A percentile compares a stretch with the other conserved stretches of the same genome.
Conservation (phyloP, 2,329 filamentous ascomycete species). For the Rhynchosporium secalis region DNA sequence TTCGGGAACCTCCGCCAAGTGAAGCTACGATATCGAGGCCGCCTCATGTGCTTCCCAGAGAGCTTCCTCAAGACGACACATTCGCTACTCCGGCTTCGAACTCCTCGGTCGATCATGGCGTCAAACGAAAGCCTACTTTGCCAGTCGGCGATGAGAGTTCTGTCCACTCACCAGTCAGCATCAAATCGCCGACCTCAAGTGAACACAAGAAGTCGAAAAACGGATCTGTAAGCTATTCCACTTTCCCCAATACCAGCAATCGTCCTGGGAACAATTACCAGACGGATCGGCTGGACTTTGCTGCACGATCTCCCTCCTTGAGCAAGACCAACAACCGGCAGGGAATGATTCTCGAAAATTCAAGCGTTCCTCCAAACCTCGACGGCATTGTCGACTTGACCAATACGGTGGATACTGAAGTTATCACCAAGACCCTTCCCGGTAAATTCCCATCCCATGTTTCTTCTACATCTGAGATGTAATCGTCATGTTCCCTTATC, state of each 20-base stretch:
- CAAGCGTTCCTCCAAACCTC: constrained; percentile 26
- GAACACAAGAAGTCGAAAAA: constrained; percentile 15
- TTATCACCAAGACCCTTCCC: constrained; percentile 33
- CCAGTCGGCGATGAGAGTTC: constrained; percentile 2
- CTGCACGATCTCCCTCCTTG: not conserved
- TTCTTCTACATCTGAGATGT: constrained; percentile 17
- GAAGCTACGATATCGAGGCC: not conserved
- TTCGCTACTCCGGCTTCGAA: not conserved
- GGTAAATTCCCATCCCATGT: constrained; percentile 31
- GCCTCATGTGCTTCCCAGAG: not conserved
- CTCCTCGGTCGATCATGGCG: constrained; percentile 6
- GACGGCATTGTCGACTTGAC: constrained; percentile 35
- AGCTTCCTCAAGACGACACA: constrained; percentile 4
- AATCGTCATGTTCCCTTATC: constrained; percentile 12
- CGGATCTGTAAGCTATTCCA: constrained; percentile 23
- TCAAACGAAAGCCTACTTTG: constrained; percentile 17
- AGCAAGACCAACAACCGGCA: constrained; percentile 14
- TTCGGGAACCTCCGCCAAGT: constrained; percentile 12
- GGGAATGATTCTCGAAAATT: constrained; percentile 24
- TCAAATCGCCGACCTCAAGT: not conserved
- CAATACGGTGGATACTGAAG: constrained; percentile 36
- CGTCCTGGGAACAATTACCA: constrained; percentile 7
- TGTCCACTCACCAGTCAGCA: not conserved
- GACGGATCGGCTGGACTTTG: not conserved
- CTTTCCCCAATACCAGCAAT: constrained; percentile 16